phyloP scores from a whole-genome alignment of 1,284 basidiomycete genomes.

The Kalmanozyma brasiliensis region DNA sequence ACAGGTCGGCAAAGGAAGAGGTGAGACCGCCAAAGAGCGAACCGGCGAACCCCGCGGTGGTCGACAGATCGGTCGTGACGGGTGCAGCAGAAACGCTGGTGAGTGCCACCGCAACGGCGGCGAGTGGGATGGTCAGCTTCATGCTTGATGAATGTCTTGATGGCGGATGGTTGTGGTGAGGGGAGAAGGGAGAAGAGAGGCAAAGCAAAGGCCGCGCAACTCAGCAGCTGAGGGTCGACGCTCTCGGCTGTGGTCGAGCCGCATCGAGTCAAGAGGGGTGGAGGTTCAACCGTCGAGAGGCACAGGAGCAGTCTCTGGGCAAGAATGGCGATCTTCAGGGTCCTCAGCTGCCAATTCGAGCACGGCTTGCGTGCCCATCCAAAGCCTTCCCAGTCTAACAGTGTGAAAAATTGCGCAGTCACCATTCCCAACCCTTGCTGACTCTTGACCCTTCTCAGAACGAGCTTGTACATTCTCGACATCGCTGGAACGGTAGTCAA shows the following conservation, averaged over 20 bases:
- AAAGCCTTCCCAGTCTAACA: not conserved
- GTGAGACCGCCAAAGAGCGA: conserved; percentile 20
- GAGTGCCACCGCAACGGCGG: conserved; percentile 14
- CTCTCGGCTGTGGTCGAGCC: conserved; percentile 9
- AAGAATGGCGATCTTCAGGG: conserved; percentile 18
- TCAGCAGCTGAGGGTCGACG: not conserved
- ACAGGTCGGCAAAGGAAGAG: conserved; percentile 18
- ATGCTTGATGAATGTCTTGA: conserved; percentile 13
- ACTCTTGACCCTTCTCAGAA: no score
- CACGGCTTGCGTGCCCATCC: conserved; percentile 14
- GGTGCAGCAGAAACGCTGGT: conserved; percentile 21
- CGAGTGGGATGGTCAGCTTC: conserved; percentile 38
- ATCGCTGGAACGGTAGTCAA: no score
- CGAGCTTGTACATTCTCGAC: no score
- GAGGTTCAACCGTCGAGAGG: conserved; percentile 21
- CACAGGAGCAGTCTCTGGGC: conserved; percentile 11
- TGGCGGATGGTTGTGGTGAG: conserved; percentile 4
- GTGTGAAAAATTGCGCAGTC: no score
- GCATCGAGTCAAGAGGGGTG: conserved; percentile 30
- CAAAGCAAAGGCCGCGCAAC: conserved; percentile 6
- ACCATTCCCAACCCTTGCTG: no score
- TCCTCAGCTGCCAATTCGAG: conserved; percentile 1
- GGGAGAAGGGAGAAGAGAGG: not conserved
- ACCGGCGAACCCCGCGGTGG: conserved; percentile 21
- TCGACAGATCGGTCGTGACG: conserved; percentile 3